phyloP scores from a whole-genome alignment of 352 stramenopile species.

The Aphanomyces invadans region DNA sequence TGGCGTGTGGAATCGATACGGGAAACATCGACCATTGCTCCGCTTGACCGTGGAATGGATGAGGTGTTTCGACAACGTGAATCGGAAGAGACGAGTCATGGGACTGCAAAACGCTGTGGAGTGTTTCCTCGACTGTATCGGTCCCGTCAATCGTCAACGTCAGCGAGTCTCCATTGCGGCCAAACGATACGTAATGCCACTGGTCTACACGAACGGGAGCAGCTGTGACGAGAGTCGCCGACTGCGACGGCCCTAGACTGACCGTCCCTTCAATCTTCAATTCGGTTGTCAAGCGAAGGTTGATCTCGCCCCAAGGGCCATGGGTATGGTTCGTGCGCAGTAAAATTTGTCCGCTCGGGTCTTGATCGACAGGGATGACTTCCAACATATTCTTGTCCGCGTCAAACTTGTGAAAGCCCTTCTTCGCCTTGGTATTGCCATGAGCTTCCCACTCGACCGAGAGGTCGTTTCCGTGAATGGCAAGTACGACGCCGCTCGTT shows the following conservation, averaged over 20 bases:
- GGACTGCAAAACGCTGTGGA: conserved; percentile 39
- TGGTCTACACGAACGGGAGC: conserved; percentile 25
- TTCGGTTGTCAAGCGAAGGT: conserved; percentile 6
- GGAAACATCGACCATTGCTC: conserved; percentile 51
- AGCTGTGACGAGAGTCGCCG: neutral
- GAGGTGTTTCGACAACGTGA: conserved; percentile 51
- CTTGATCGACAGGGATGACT: conserved; percentile 45
- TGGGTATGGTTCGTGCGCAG: conserved; percentile 27
- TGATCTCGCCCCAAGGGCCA: neutral
- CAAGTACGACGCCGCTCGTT: conserved; percentile 38
- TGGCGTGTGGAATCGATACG: conserved; percentile 60
- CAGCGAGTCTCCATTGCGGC: conserved; percentile 39
- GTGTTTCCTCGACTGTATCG: neutral
- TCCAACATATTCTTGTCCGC: conserved; percentile 43
- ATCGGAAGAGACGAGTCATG: conserved; percentile 40
- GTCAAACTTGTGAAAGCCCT: conserved; percentile 39
- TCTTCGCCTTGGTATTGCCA: conserved; percentile 26
- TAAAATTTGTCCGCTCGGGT: conserved; percentile 53
- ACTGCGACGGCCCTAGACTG: neutral
- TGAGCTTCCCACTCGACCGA: conserved; percentile 43
- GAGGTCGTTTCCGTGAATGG: conserved; percentile 36
- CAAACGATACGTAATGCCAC: conserved; percentile 60
- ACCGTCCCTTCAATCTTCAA: neutral
- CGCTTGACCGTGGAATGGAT: conserved; percentile 42
- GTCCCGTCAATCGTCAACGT: neutral